These are phyloP conservation scores for Elsinoe perseae DNA, from an alignment of 2,329 filamentous ascomycete species.

Conservation along the genomic window DNA sequence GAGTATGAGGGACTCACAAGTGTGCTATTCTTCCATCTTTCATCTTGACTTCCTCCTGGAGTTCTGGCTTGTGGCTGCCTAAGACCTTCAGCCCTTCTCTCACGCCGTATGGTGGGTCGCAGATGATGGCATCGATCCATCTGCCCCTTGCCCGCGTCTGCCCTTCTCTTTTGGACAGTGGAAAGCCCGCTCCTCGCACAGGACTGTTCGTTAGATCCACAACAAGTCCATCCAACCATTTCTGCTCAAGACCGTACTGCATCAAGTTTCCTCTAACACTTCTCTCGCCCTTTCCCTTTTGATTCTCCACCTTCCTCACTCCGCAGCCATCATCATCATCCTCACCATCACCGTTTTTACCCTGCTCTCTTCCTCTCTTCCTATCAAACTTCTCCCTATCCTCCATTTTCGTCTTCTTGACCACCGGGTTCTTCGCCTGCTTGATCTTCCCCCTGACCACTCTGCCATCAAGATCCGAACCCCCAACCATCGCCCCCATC, in stretches of 20 bases:
- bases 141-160: constrained; percentile 31
- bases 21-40: constrained; percentile 63
- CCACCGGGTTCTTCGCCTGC: constrained; percentile 2
- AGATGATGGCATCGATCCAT: constrained; percentile 82
- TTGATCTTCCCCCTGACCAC: constrained; percentile 63
- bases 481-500: constrained; percentile 75
- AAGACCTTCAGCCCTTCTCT: constrained; percentile 85
- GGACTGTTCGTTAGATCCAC: constrained; percentile 19
- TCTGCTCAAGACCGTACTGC: constrained; percentile 62
- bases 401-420: neutral
- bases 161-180: neutral
- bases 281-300: constrained; percentile 35
- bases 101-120: constrained; percentile 93
- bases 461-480: constrained; percentile 88
- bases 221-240: constrained; percentile 50
- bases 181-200: constrained; percentile 27
- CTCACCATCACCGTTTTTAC: constrained; percentile 53
- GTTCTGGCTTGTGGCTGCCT: constrained; percentile 56
- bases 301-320: neutral
- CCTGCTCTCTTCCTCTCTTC: constrained; percentile 32
- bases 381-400: neutral
- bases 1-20: constrained; percentile 43
- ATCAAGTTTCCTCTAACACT: constrained; percentile 64
- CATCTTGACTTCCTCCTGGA: constrained; percentile 48
- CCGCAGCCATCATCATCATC: constrained; percentile 67